Evolutionary conservation across 257 asterid species (phyloP).

Genomic region (Solanum peruvianum): DNA sequence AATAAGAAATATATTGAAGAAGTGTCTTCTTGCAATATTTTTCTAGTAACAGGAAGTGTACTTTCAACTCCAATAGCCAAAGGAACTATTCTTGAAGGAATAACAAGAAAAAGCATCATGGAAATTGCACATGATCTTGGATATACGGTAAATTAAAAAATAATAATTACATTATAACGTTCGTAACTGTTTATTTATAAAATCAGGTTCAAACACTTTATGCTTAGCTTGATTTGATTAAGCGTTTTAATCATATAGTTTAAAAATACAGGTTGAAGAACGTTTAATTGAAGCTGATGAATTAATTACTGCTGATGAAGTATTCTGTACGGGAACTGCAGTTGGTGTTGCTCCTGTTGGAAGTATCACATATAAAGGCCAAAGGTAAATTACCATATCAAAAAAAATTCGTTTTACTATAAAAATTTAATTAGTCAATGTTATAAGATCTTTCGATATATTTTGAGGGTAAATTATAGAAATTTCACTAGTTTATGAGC

Average conservation of each 20-base stretch:
- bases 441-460: not conserved
- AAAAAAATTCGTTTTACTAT: not conserved
- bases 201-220: too few relatives aligned
- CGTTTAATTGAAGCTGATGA: slow-evolving; percentile 54
- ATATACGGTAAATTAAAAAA: slow-evolving; percentile 19
- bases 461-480: too few relatives aligned
- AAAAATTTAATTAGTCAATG: not conserved
- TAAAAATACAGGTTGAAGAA: slow-evolving; percentile 45
- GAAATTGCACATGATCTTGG: slow-evolving; percentile 55
- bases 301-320: slow-evolving; percentile 57
- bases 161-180: not conserved
- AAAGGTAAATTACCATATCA: slow-evolving; percentile 22
- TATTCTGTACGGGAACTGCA: slow-evolving; percentile 98
- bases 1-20: slow-evolving; percentile 58
- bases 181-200: not conserved
- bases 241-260: not conserved
- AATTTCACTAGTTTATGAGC: too few relatives aligned
- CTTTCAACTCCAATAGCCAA: slow-evolving; percentile 47
- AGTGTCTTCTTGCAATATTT: slow-evolving; percentile 66
- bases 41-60: slow-evolving; percentile 46
- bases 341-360: slow-evolving; percentile 83
- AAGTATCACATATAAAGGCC: slow-evolving; percentile 47
- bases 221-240: not conserved
- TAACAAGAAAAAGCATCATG: slow-evolving; percentile 67
- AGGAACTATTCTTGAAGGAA: slow-evolving; percentile 74